Conservation (phyloP, 1,284 basidiomycete genomes). For the Leccinum huronense region DNA sequence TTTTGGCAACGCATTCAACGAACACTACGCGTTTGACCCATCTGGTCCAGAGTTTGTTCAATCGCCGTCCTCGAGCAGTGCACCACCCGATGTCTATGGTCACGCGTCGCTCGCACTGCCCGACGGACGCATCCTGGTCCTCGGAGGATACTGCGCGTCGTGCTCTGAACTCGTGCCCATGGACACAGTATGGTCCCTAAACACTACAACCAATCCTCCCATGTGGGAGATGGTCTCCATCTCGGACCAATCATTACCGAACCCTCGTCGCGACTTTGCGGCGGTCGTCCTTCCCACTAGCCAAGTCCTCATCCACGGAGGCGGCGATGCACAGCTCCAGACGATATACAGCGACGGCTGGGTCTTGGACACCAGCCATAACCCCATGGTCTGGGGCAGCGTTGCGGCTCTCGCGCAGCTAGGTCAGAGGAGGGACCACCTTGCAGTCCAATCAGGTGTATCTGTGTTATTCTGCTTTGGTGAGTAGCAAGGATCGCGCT, state of each 20-base stretch:
- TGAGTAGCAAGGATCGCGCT: constrained; percentile 38
- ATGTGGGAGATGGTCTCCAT: constrained; percentile 53
- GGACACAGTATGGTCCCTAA: constrained; percentile 60
- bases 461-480: constrained; percentile 78
- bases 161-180: constrained; percentile 51
- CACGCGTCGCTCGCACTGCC: constrained; percentile 66
- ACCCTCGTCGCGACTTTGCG: constrained; percentile 68
- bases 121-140: constrained; percentile 68
- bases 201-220: constrained; percentile 50
- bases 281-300: constrained; percentile 52
- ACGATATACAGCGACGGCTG: constrained; percentile 68
- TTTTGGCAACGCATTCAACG: constrained; percentile 60
- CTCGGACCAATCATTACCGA: constrained; percentile 46
- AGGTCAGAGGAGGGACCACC: constrained; percentile 69
- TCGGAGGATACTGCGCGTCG: constrained; percentile 69
- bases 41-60: constrained; percentile 49
- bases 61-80: constrained; percentile 50
- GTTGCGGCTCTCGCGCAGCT: constrained; percentile 53
- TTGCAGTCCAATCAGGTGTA: constrained; percentile 58
- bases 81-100: constrained; percentile 67
- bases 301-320: constrained; percentile 74
- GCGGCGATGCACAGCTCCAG: constrained; percentile 59
- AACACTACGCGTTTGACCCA: constrained; percentile 66
- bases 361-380: constrained; percentile 62
- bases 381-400: constrained; percentile 55